phyloP scores from a whole-genome alignment of 1,284 basidiomycete genomes.

The Cystobasidium slooffiae region DNA sequence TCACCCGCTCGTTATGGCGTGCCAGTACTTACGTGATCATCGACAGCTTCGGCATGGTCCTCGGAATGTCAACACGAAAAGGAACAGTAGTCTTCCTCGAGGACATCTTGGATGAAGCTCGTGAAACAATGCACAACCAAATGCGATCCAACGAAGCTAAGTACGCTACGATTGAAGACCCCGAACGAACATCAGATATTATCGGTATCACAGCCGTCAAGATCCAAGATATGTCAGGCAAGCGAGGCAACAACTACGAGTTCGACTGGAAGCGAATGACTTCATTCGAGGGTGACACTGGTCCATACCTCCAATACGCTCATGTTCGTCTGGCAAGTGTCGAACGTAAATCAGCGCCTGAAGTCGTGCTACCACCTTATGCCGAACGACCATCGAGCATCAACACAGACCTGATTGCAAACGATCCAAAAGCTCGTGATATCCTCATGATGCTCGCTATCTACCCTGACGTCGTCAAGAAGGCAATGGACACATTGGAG shows the following conservation, averaged over 20 bases:
- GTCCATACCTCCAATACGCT: slow-evolving; percentile 88
- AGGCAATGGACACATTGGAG: slow-evolving; percentile 82
- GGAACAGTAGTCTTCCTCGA: slow-evolving; percentile 97
- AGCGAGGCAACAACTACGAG: slow-evolving; percentile 91
- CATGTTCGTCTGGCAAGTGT: slow-evolving; percentile 94
- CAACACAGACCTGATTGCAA: slow-evolving; percentile 69
- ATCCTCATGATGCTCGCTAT: slow-evolving; percentile 82
- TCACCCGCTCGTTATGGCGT: slow-evolving; percentile 3
- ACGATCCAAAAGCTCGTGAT: slow-evolving; percentile 75
- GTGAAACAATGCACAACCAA: slow-evolving; percentile 91
- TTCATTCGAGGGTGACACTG: slow-evolving; percentile 96
- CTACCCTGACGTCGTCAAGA: slow-evolving; percentile 89
- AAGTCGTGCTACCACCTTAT: slow-evolving; percentile 75
- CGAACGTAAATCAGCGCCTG: slow-evolving; percentile 83
- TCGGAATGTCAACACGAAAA: slow-evolving; percentile 96
- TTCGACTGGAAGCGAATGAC: slow-evolving; percentile 96
- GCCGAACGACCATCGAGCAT: slow-evolving; percentile 67
- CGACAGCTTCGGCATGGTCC: slow-evolving; percentile 64
- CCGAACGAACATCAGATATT: slow-evolving; percentile 77
- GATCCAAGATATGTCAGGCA: slow-evolving; percentile 63
- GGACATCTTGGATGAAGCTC: slow-evolving; percentile 88
- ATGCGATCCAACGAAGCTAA: slow-evolving; percentile 96
- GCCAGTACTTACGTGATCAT: background rate
- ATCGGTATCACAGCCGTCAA: slow-evolving; percentile 96
- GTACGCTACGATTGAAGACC: slow-evolving; percentile 86